phyloP scores from a whole-genome alignment of 805 yeast species.

The Metschnikowia chrysomelidarum region DNA sequence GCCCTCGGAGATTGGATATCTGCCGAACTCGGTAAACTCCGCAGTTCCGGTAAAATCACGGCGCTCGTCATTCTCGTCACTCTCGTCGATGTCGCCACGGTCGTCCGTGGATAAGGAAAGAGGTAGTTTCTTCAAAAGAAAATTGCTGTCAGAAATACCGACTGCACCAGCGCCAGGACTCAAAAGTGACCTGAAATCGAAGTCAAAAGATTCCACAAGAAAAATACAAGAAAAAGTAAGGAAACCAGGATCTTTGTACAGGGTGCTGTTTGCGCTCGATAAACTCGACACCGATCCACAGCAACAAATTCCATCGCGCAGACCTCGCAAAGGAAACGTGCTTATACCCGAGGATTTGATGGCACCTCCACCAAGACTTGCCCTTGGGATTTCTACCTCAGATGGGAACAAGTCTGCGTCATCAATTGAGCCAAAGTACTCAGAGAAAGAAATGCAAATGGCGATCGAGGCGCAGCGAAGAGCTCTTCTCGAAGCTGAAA shows the following conservation, averaged over 20 bases:
- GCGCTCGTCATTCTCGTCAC: constrained; percentile 6
- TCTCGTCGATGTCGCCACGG: constrained; percentile 10
- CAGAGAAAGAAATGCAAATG: constrained; percentile 48
- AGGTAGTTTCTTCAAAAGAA: constrained; percentile 21
- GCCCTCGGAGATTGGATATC: constrained; percentile 26
- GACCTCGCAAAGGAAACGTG: constrained; percentile 54
- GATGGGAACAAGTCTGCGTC: constrained; percentile 20
- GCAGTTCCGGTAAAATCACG: constrained; percentile 12
- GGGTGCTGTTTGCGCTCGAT: constrained; percentile 78
- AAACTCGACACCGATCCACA: constrained; percentile 63
- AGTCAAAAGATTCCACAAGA: no score
- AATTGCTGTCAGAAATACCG: constrained; percentile 13
- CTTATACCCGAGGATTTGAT: constrained; percentile 60
- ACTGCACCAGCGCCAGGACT: not conserved
- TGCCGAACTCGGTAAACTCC: constrained; percentile 10
- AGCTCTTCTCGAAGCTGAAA: constrained; percentile 59
- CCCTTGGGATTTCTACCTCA: constrained; percentile 61
- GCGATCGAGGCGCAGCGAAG: constrained; percentile 60
- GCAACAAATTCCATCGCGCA: constrained; percentile 58
- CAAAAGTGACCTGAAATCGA: no score
- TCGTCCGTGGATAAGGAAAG: constrained; percentile 17
- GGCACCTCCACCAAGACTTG: constrained; percentile 60
- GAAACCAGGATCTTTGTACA: constrained; percentile 35
- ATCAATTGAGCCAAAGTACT: constrained; percentile 26
- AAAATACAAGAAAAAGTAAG: constrained; percentile 14